Evolutionary conservation across 75 land plant species (phyloP).

Genomic region (Isoetes taiwanensis): DNA sequence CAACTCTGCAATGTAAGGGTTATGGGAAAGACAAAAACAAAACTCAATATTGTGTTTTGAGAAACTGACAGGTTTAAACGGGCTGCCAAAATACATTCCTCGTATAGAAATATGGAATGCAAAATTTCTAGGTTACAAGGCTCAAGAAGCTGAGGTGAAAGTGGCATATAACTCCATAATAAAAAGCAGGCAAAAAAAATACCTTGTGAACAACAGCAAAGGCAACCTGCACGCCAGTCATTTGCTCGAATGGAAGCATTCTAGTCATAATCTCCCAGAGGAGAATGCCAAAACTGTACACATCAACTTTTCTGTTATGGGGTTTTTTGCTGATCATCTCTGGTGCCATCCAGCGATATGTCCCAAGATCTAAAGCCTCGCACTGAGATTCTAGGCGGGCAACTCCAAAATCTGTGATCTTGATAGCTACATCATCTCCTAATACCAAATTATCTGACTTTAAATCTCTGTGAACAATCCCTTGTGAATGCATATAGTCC

Average conservation of each 20-base stretch:
- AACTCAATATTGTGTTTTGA: no score
- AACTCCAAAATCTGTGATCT: conserved; percentile 64
- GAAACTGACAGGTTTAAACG: no score
- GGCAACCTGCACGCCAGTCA: conserved; percentile 48
- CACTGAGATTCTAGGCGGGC: conserved; percentile 46
- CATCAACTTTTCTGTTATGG: conserved; percentile 42
- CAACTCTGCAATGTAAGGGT: no score
- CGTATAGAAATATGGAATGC: no score
- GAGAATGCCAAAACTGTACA: conserved; percentile 58
- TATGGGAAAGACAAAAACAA: no score
- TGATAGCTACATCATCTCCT: conserved; percentile 25
- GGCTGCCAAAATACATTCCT: no score
- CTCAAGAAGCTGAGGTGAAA: no score
- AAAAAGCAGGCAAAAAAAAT: background rate
- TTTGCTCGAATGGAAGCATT: conserved; percentile 34
- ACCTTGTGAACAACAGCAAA: conserved; percentile 55
- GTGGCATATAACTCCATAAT: background rate
- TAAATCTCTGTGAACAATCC: conserved; percentile 51
- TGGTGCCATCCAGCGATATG: conserved; percentile 63
- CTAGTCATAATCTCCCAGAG: conserved; percentile 55
- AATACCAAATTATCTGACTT: conserved; percentile 52
- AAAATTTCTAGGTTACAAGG: no score
- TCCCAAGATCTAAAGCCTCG: conserved; percentile 34
- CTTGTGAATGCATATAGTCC: conserved; percentile 57
- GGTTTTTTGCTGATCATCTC: conserved; percentile 35